Base-by-base conservation (phyloP, 73 alveolate genomes). In the Chromera velia region DNA sequence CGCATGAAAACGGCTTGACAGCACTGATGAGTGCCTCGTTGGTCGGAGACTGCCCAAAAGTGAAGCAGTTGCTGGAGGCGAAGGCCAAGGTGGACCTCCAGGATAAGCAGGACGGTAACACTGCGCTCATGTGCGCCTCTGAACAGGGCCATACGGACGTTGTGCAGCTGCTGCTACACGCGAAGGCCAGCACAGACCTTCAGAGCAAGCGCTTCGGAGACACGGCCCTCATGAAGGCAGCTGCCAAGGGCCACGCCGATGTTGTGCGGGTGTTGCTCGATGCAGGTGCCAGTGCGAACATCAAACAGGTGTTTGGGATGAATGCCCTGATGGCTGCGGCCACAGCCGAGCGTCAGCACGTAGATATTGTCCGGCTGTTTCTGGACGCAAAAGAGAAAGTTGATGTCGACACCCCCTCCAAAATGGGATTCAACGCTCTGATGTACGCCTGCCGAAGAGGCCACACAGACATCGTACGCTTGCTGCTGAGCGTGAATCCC, bases 401-500 rank as follows among this genome's bases (percentile, higher is more conserved):
- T 0, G 72, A 7, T 34, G 29, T 0, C 27, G 72, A 64, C 34
- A 27, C 29, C 1, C 13, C 72, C 1, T 32, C 27, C 72, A 64
- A 0, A 32, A 64, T 28, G 34, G 72, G 19, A 17, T 34, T 28
- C 26, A 64, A 32, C 7, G 72, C 72, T 34, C 72, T 64, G 26
- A 27, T 64, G 34, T 34, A 64, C 19, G 72, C 72, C 72, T n/a
- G 34, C 34, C 34, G 34, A 26, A 10, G 72, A 64, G 72, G 72
- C 34, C 72, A 64, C 19, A 27, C 28, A 32, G 29, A 7, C 34
- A 27, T 64, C 72, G 34, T 64, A 27, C 33, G 72, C 19, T 64
- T 64, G 72, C 19, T 64, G 34, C 1, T 64, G 72, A 0, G 34
- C 27, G 72, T 34, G 0, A 34, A 19, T 6, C 34, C 72, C 29